Evolutionary conservation across 108 stramenopile species (phyloP).

Genomic region (Nitzschia sp.): DNA sequence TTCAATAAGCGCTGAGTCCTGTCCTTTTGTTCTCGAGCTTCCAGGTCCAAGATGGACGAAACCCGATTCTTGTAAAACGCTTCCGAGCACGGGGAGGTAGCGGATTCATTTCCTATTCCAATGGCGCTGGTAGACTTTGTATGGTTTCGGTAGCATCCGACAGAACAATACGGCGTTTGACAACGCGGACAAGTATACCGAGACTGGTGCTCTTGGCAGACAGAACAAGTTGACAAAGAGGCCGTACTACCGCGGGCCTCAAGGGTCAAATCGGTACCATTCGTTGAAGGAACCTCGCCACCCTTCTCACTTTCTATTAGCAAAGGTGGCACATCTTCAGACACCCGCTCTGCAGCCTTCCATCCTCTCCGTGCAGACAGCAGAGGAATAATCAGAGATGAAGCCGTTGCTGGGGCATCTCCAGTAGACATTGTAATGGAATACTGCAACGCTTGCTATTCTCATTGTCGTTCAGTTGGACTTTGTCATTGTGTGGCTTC

Average conservation of each 20-base stretch:
- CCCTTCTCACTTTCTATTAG: not conserved
- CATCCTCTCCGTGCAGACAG: constrained; percentile 11
- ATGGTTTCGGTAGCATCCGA: constrained; percentile 47
- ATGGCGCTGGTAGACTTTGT: not conserved
- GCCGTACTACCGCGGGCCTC: not conserved
- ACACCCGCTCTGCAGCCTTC: constrained; percentile 18
- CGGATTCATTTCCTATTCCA: not conserved
- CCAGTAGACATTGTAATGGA: no score
- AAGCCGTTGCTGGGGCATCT: not conserved
- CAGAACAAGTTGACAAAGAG: constrained; percentile 15
- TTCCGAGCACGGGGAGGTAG: constrained; percentile 37
- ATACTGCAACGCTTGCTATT: no score
- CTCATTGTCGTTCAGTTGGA: no score
- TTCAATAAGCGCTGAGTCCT: constrained; percentile 29
- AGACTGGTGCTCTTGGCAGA: constrained; percentile 39
- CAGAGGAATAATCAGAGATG: constrained; percentile 7
- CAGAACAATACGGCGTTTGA: constrained; percentile 50
- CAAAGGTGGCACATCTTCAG: constrained; percentile 18
- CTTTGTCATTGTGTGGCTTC: no score
- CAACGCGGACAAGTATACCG: constrained; percentile 56
- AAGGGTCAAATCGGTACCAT: no score
- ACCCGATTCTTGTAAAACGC: constrained; percentile 49
- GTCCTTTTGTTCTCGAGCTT: constrained; percentile 30
- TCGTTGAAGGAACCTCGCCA: no score
- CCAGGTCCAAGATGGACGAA: constrained; percentile 31